These are phyloP conservation scores for Mayamaea pseudoterrestris DNA, from an alignment of 108 stramenopile genomes.

Conservation along the genomic window DNA sequence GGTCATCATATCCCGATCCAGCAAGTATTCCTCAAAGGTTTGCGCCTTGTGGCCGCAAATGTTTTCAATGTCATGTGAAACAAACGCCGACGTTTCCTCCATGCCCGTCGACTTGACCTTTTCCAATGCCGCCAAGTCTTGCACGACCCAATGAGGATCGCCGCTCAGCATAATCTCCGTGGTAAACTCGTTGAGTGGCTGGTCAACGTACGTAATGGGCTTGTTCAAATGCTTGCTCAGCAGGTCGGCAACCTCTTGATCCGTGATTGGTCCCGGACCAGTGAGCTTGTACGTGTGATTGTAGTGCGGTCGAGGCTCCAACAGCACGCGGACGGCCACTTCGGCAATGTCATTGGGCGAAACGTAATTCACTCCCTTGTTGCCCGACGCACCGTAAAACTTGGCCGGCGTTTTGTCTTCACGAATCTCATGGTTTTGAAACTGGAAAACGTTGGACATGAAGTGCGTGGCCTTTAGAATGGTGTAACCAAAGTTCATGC, in stretches of 20 bases:
- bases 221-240: constrained; percentile 19
- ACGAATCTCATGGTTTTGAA: constrained; percentile 13
- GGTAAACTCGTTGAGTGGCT: constrained; percentile 15
- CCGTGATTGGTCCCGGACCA: constrained; percentile 21
- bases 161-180: constrained; percentile 1
- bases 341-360: constrained; percentile 35
- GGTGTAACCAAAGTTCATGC: constrained; percentile 10
- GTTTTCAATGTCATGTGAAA: constrained; percentile 17
- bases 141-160: constrained; percentile 10
- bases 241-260: constrained; percentile 20
- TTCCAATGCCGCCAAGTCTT: constrained; percentile 19
- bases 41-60: constrained; percentile 18
- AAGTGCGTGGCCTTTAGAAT: constrained; percentile 30
- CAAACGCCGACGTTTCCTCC: constrained; percentile 17
- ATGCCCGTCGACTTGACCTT: constrained; percentile 28
- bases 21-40: constrained; percentile 19
- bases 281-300: constrained; percentile 16
- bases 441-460: constrained; percentile 24
- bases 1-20: constrained; percentile 11
- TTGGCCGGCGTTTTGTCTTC: constrained; percentile 3
- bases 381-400: constrained; percentile 24
- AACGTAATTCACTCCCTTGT: constrained; percentile 34
- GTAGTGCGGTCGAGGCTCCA: constrained; percentile 13
- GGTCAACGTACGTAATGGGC: constrained; percentile 21
- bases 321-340: constrained; percentile 14